Base-by-base conservation (phyloP, 2,329 filamentous ascomycete genomes). In the Penicillium janthinellum region DNA sequence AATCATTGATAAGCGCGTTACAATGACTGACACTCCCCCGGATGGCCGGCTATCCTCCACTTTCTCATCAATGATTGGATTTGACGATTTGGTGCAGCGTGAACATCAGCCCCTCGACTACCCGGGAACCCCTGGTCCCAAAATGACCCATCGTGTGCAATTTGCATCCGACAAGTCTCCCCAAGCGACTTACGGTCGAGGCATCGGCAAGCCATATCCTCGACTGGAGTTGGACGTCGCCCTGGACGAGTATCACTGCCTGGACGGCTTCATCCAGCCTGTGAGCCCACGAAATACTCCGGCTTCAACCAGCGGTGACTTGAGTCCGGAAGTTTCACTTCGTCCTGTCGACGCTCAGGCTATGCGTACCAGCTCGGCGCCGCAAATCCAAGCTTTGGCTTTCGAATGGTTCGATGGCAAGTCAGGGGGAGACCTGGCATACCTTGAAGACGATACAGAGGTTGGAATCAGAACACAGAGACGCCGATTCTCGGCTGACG, bases 281-380 rank as follows among this genome's bases (percentile, higher is more conserved):
- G 34, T 50, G 44, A 63, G 62, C 22, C 67, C 66, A 10, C 64
- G 64, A 22, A 67, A 67, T 35, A 66, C 67, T 10, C 64, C 65
- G 1, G 59, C 58, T 10, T 64, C 67, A 35, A 49, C 56, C 47
- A 63, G 60, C 44, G 58, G 49, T 20, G 41, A 49, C 37, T 51
- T 47, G 0, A 62, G 61, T 39, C 57, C 22, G 1, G 44, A 55
- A n/a, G 57, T 58, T 3, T 41, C 45, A 4, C 28, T 31, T 25
- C 53, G 35, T 28, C 44, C 25, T 6, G 28, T 15, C 44, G 39
- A 62, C 7, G 38, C 54, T 10, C 56, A 61, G 20, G 56, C 56
- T 15, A 17, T 61, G 35, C 60, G 35, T 6, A 59, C 48, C 12
- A 58, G 44, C 8, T 56, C 59, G 25, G 55, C 53, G 20, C 54